Evolutionary conservation across 805 yeast species (phyloP).

Genomic region (Lipomyces starkeyi): DNA sequence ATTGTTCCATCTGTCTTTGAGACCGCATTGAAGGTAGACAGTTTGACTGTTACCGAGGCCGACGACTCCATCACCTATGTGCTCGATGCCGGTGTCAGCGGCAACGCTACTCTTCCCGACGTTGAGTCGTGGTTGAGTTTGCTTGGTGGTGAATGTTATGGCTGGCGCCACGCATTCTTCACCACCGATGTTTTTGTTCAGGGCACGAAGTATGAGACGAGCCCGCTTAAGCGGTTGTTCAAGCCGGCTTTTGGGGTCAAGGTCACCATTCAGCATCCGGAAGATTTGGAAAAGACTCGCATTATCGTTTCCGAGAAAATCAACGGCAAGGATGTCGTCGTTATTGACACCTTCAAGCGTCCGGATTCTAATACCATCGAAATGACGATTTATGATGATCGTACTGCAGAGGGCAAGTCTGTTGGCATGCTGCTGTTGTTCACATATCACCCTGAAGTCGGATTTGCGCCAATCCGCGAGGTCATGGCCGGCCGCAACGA

Average conservation of each 20-base stretch:
- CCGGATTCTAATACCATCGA: conserved; percentile 60
- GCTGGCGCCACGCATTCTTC: conserved; percentile 93
- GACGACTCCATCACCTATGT: conserved; percentile 18
- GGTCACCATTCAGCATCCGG: conserved; percentile 63
- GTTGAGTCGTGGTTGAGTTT: conserved; percentile 72
- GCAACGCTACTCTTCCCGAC: conserved; percentile 47
- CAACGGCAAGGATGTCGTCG: conserved; percentile 66
- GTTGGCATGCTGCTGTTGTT: conserved; percentile 79
- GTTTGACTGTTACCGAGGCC: conserved; percentile 42
- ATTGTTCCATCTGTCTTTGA: conserved; percentile 47
- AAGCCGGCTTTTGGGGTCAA: conserved; percentile 71
- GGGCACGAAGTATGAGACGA: conserved; percentile 76
- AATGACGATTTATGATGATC: conserved; percentile 80
- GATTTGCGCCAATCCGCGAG: conserved; percentile 95
- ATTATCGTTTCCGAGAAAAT: conserved; percentile 72
- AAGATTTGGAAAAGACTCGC: conserved; percentile 59
- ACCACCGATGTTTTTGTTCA: conserved; percentile 82
- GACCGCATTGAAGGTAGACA: conserved; percentile 36
- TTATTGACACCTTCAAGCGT: conserved; percentile 63
- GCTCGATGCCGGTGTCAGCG: conserved; percentile 37
- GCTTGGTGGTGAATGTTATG: conserved; percentile 76
- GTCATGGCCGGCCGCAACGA: conserved; percentile 87
- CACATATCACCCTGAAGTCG: conserved; percentile 80
- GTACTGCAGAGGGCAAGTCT: conserved; percentile 78
- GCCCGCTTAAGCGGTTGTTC: conserved; percentile 80